phyloP scores from a whole-genome alignment of 257 asterid genomes.

The Solanum pennellii region DNA sequence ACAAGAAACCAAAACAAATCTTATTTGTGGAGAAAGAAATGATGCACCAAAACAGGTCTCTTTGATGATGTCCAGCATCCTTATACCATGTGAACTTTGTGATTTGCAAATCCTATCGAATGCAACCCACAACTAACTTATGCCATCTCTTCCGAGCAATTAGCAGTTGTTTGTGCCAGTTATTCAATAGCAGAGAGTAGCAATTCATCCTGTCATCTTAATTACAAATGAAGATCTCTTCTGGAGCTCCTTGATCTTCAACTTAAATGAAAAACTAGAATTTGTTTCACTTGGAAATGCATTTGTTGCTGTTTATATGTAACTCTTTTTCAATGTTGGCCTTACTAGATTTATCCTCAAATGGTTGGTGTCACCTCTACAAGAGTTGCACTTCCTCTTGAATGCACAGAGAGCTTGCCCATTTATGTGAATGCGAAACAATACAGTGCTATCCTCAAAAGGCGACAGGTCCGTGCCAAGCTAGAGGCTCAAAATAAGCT shows the following conservation, averaged over 20 bases:
- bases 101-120: neutral
- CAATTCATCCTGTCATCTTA: neutral
- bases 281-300: neutral
- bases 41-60: neutral
- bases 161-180: neutral
- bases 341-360: slow-evolving; percentile 48
- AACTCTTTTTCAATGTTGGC: neutral
- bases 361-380: slow-evolving; percentile 35
- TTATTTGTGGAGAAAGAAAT: neutral
- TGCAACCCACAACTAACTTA: neutral
- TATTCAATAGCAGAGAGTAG: neutral
- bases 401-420: slow-evolving; percentile 41
- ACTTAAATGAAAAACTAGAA: neutral
- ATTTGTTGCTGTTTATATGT: neutral
- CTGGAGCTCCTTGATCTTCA: neutral
- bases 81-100: neutral
- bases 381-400: slow-evolving; percentile 56
- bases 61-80: neutral
- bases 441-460: slow-evolving; percentile 64
- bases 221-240: neutral
- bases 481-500: slow-evolving; percentile 55
- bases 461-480: slow-evolving; percentile 64
- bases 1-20: neutral
- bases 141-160: neutral
- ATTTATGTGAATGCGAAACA: slow-evolving; percentile 71